A percentile compares a stretch with the other conserved stretches of the same genome.
phyloP scores from a whole-genome alignment of 2,329 filamentous ascomycete species.

The Corinectria fuckeliana region DNA sequence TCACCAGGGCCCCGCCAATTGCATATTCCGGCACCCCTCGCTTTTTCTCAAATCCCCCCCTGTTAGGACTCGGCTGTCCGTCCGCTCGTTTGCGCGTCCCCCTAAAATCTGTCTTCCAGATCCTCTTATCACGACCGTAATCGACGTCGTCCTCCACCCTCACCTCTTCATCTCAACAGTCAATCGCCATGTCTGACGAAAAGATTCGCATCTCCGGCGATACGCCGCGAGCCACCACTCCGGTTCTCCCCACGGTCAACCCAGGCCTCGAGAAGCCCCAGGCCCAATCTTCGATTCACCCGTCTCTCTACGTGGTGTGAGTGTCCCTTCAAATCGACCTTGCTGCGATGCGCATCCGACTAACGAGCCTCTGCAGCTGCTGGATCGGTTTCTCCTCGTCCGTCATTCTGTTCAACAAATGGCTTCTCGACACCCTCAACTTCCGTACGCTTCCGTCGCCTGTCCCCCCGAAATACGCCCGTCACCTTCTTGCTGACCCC shows the following conservation, averaged over 20 bases:
- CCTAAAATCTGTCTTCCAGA: constrained; percentile 42
- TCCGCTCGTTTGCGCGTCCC: constrained; percentile 49
- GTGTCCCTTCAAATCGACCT: constrained; percentile 36
- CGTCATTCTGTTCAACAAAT: constrained; percentile 99
- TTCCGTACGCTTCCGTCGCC: constrained; percentile 62
- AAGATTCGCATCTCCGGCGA: constrained; percentile 87
- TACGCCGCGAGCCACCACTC: constrained; percentile 63
- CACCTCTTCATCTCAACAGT: constrained; percentile 40
- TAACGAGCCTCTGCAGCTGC: constrained; percentile 59
- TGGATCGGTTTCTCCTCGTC: constrained; percentile 95
- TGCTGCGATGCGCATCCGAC: constrained; percentile 5
- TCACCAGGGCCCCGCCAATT: constrained; percentile 43
- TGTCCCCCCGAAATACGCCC: constrained; percentile 5
- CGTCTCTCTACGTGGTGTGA: constrained; percentile 83
- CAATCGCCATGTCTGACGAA: constrained; percentile 69
- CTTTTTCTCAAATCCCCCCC: constrained; percentile 36
- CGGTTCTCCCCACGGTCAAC: constrained; percentile 82
- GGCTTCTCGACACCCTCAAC: constrained; percentile 83
- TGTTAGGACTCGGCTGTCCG: constrained; percentile 45
- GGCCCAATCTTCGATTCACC: constrained; percentile 72
- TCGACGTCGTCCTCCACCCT: constrained; percentile 23
- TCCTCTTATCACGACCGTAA: constrained; percentile 34
- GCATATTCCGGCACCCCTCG: constrained; percentile 43
- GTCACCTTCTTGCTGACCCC: constrained; percentile 24
- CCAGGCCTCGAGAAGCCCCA: constrained; percentile 75